Evolutionary conservation across 441 rosid species (phyloP).

Genomic region (Croton setiger): DNA sequence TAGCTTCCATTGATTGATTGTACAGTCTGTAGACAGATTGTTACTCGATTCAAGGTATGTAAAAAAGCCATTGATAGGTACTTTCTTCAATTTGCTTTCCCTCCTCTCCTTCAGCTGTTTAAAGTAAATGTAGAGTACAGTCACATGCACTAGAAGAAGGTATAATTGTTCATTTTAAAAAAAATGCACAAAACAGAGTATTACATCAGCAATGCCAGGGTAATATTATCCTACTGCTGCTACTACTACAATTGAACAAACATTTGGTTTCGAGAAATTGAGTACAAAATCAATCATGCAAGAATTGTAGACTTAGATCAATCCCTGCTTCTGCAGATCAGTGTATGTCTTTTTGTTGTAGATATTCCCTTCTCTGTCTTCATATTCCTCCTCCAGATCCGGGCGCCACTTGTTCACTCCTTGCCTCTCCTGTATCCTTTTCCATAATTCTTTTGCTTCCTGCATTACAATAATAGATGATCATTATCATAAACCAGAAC

Average conservation of each 20-base stretch:
- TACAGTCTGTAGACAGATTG: background rate
- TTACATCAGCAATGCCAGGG: background rate
- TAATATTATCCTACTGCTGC: no score
- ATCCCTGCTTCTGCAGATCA: conserved; percentile 97
- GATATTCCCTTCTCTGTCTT: conserved; percentile 96
- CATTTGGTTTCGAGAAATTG: background rate
- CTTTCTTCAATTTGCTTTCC: no score
- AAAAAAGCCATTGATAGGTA: no score
- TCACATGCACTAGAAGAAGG: no score
- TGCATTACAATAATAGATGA: conserved; percentile 23
- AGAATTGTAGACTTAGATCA: conserved; percentile 33
- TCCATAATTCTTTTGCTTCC: conserved; percentile 99
- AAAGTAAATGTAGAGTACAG: no score
- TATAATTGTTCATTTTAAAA: no score
- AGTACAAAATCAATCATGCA: background rate
- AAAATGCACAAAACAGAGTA: no score
- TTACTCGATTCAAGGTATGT: background rate
- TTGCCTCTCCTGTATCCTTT: conserved; percentile 79
- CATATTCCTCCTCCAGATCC: conserved; percentile 99
- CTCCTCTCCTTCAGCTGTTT: no score
- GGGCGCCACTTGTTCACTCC: conserved; percentile 98
- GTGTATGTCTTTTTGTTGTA: conserved; percentile 97
- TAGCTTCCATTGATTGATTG: no score
- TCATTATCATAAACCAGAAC: background rate
- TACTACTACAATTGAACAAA: background rate